Conservation (phyloP, 2,329 filamentous ascomycete genomes). For the Penicillium verrucosum region DNA sequence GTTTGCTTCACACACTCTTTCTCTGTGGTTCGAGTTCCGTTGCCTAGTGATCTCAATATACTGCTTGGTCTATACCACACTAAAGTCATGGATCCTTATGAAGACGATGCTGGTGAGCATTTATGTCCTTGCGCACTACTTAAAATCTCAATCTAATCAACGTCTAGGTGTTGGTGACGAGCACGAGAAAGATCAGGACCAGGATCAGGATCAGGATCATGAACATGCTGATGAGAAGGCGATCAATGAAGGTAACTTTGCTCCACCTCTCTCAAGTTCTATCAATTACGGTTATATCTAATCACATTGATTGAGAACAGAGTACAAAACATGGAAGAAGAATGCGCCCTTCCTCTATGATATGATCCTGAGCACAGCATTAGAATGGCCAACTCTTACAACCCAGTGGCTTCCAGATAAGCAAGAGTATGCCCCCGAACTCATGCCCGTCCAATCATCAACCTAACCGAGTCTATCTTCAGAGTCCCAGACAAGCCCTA, state of each 20-base stretch:
- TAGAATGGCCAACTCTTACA: conserved; percentile 96
- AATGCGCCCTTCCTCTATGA: conserved; percentile 98
- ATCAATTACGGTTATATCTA: conserved; percentile 1
- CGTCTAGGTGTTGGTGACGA: conserved; percentile 31
- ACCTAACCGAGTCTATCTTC: conserved; percentile 4
- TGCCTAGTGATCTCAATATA: neutral
- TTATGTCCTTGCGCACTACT: conserved; percentile 4
- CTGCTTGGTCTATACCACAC: neutral
- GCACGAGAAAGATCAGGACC: conserved; percentile 27
- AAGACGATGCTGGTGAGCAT: conserved; percentile 30
- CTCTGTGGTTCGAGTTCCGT: neutral
- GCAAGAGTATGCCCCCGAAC: conserved; percentile 58
- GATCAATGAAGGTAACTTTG: conserved; percentile 77
- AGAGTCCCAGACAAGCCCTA: conserved; percentile 80
- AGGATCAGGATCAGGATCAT: conserved; percentile 61
- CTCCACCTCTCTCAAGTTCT: neutral
- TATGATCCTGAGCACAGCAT: conserved; percentile 89
- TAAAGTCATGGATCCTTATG: conserved; percentile 35
- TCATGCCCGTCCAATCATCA: neutral
- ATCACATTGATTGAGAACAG: conserved; percentile 44
- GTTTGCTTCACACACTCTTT: neutral
- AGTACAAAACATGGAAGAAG: conserved; percentile 99
- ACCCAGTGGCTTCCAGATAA: conserved; percentile 98
- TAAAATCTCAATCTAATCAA: conserved; percentile 23
- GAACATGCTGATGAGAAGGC: conserved; percentile 79